Conservation (phyloP, 192 early-diverging fungal species). For the Phlyctochytrium arcticum region DNA sequence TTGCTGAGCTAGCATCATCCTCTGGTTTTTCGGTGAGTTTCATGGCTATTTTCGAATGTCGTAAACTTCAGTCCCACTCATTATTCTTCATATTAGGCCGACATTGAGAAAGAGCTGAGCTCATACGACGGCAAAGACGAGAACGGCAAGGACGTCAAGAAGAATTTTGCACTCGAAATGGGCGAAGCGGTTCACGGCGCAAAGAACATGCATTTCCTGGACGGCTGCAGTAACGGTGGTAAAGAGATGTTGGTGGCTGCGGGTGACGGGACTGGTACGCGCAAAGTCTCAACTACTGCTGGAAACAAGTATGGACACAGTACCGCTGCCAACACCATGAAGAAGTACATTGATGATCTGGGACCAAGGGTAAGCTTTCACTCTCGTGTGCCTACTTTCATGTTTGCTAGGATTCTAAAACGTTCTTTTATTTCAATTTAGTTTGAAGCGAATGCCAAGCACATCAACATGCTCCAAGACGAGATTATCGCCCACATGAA, state of each 20-base stretch:
- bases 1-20: background rate
- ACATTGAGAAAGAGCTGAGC: background rate
- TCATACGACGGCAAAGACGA: background rate
- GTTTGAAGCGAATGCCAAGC: background rate
- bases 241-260: background rate
- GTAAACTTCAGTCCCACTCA: too few species aligned
- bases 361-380: too few species aligned
- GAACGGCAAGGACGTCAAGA: background rate
- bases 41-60: too few species aligned
- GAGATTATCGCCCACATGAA: background rate
- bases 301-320: background rate
- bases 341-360: background rate
- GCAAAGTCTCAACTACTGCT: background rate
- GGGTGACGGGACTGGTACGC: background rate
- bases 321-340: background rate
- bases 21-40: too few species aligned
- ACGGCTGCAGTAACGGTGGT: background rate
- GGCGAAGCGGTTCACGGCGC: background rate
- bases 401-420: too few species aligned
- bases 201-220: background rate
- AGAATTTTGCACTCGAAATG: background rate
- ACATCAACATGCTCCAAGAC: background rate
- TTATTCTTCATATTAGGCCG: background rate
- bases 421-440: too few species aligned
- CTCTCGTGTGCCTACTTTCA: too few species aligned